phyloP scores from a whole-genome alignment of 1,139 yeast species.

The Yamadazyma epiphylla region DNA sequence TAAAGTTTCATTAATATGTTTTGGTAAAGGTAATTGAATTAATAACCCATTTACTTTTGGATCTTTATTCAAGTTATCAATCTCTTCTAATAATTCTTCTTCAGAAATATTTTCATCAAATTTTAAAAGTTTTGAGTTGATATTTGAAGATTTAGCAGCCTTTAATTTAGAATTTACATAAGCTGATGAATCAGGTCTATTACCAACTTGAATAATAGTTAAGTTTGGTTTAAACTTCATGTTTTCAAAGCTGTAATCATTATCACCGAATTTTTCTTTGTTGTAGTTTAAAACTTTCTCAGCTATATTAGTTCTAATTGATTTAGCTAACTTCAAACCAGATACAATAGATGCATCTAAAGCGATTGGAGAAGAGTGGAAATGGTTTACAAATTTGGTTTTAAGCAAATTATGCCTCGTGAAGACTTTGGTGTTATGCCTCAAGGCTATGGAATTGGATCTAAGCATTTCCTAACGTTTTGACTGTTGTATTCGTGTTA shows the following conservation, averaged over 20 bases:
- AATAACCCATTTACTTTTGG: conserved; percentile 65
- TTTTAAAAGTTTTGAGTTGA: conserved; percentile 54
- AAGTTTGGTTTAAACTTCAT: conserved; percentile 56
- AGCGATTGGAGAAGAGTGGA: conserved; percentile 12
- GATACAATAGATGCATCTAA: conserved; percentile 41
- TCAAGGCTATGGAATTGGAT: too few relatives aligned
- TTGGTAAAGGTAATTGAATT: conserved; percentile 72
- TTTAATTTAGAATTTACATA: conserved; percentile 73
- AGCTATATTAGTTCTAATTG: conserved; percentile 36
- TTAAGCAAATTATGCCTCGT: too few relatives aligned
- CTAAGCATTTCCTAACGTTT: too few relatives aligned
- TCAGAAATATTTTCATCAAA: conserved; percentile 56
- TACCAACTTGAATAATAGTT: conserved; percentile 72
- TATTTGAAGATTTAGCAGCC: conserved; percentile 68
- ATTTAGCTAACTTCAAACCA: conserved; percentile 40
- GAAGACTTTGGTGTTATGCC: too few relatives aligned
- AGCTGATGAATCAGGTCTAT: conserved; percentile 72
- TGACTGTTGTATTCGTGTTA: too few relatives aligned
- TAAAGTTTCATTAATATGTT: conserved; percentile 62
- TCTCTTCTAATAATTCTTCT: conserved; percentile 50
- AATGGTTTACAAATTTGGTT: too few relatives aligned
- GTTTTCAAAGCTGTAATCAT: conserved; percentile 19
- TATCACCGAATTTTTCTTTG: conserved; percentile 20
- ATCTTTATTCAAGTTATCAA: conserved; percentile 58
- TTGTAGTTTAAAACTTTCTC: conserved; percentile 40